A percentile compares a stretch with the other conserved stretches of the same genome.
These are phyloP conservation scores for Casuarina cunninghamiana DNA, from an alignment of 306 rosid genomes.

Conservation along the genomic window DNA sequence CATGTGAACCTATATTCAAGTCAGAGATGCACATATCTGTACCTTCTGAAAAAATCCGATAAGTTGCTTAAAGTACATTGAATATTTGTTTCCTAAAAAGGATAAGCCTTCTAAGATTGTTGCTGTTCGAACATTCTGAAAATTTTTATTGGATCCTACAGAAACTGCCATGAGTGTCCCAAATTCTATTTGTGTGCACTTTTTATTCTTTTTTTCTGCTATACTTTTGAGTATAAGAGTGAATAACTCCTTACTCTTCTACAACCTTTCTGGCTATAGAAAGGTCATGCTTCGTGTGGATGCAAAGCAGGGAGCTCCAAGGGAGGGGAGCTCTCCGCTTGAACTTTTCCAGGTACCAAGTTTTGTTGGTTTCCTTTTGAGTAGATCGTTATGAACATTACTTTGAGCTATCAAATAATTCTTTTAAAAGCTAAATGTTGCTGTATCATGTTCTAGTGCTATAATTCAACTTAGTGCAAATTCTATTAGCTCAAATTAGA, in stretches of 20 bases:
- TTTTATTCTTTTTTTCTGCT: not conserved
- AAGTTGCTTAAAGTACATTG: not conserved
- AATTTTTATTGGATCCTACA: not conserved
- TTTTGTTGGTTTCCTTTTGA: not conserved
- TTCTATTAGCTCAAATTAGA: not conserved
- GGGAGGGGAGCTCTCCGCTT: constrained; percentile 85
- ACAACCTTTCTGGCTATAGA: constrained; percentile 51
- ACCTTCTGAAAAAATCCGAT: not conserved
- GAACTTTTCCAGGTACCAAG: constrained; percentile 82
- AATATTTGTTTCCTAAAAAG: not conserved
- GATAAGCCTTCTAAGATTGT: not conserved
- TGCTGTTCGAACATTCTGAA: not conserved
- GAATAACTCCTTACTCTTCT: constrained; percentile 13
- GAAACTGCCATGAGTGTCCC: not conserved
- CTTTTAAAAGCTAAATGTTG: not conserved
- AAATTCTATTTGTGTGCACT: constrained; percentile 8
- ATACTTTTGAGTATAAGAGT: not conserved
- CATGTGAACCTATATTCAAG: too few relatives aligned
- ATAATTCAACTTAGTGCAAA: not conserved
- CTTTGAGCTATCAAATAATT: not conserved
- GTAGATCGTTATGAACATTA: not conserved
- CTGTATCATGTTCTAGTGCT: not conserved
- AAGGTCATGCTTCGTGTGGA: constrained; percentile 92
- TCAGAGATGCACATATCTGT: too few relatives aligned
- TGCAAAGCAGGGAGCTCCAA: constrained; percentile 94